Conservation (phyloP, 208 protist species). For the Trypanosoma scelopori region DNA sequence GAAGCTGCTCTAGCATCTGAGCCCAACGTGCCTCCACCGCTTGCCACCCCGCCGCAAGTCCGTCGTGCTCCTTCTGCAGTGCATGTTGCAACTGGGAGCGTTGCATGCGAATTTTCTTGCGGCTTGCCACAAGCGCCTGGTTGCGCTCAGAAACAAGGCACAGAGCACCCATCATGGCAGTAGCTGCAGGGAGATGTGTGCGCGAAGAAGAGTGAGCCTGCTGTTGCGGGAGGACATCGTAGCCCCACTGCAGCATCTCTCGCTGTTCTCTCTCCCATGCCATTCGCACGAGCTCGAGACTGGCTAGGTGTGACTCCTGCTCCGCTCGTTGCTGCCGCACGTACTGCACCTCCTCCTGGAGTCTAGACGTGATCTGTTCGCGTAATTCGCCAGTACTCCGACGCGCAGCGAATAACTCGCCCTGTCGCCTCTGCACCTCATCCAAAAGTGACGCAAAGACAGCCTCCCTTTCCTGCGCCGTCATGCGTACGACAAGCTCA, state of each 20-base stretch:
- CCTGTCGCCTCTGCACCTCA: constrained; percentile 27
- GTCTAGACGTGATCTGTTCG: constrained; percentile 16
- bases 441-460: constrained; percentile 27
- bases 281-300: constrained; percentile 42
- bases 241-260: constrained; percentile 44
- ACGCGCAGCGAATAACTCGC: constrained; percentile 10
- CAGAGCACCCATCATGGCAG: constrained; percentile 38
- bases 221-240: constrained; percentile 14
- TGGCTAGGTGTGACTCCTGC: constrained; percentile 48
- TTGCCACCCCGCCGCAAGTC: constrained; percentile 22
- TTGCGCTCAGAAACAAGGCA: constrained; percentile 11
- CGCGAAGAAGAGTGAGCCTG: constrained; percentile 20
- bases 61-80: constrained; percentile 10
- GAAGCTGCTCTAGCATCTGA: constrained; percentile 19
- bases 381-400: constrained; percentile 33
- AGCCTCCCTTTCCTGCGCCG: constrained; percentile 43
- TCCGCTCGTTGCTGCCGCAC: constrained; percentile 40
- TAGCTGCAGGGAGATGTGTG: constrained; percentile 37
- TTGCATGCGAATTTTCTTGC: not conserved
- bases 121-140: constrained; percentile 1
- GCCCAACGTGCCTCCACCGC: constrained; percentile 14
- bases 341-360: constrained; percentile 40
- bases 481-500: constrained; percentile 26
- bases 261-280: constrained; percentile 64
- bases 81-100: not conserved